These are phyloP conservation scores for Gleditsia sinensis DNA, from an alignment of 306 rosid genomes.

Conservation along the genomic window DNA sequence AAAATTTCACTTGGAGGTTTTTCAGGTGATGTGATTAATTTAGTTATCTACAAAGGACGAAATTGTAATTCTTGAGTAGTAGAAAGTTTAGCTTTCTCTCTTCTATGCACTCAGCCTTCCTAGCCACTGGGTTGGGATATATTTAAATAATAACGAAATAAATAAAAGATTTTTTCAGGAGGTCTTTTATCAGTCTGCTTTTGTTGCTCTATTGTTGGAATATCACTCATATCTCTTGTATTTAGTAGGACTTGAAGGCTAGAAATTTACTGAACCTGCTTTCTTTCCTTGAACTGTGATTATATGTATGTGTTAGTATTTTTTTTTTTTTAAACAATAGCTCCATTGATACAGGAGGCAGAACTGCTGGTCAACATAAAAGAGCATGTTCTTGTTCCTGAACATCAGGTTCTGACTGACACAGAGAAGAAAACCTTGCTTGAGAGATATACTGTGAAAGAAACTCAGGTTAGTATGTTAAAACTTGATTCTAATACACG, in stretches of 20 bases:
- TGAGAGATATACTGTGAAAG: slow-evolving; percentile 86
- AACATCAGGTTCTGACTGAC: slow-evolving; percentile 59
- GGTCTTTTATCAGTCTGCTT: too few species aligned
- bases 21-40: slow-evolving; percentile 58
- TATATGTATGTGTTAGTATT: background rate
- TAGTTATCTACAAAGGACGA: background rate
- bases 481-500: slow-evolving; percentile 9
- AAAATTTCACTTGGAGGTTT: slow-evolving; percentile 73
- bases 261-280: background rate
- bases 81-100: background rate
- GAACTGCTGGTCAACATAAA: slow-evolving; percentile 66
- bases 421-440: slow-evolving; percentile 83
- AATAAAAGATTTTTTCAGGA: background rate
- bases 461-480: slow-evolving; percentile 65
- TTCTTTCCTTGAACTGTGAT: background rate
- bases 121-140: background rate
- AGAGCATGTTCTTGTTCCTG: slow-evolving; percentile 73
- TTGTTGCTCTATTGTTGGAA: too few species aligned
- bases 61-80: background rate
- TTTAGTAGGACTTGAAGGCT: background rate
- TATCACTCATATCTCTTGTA: background rate
- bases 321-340: background rate
- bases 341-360: slow-evolving; percentile 56
- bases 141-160: background rate
- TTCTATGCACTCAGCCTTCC: background rate